Percentiles rank a stretch among this genome's conserved stretches.
Conservation (phyloP, 345 rosid genomes). For the Eucalyptus polybractea region DNA sequence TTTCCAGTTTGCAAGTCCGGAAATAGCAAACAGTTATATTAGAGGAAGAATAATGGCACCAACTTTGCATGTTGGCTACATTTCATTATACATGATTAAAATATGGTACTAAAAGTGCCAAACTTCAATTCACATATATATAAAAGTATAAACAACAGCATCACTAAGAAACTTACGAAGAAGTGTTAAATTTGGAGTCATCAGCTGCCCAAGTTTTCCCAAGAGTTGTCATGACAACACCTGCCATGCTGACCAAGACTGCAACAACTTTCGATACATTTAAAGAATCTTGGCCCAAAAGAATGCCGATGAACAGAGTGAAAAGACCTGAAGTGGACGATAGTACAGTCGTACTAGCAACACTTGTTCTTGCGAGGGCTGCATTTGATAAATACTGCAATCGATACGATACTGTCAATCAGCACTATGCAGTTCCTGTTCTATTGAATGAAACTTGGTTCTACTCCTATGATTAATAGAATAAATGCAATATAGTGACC, state of each 20-base stretch:
- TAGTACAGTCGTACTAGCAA: slow-evolving; percentile 94
- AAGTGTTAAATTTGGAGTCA: slow-evolving; percentile 44
- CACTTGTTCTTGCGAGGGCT: slow-evolving; percentile 95
- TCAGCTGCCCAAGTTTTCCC: slow-evolving; percentile 99
- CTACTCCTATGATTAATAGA: background rate
- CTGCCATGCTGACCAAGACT: slow-evolving; percentile 87
- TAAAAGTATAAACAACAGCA: background rate
- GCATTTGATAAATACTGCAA: slow-evolving; percentile 94
- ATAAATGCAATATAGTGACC: background rate
- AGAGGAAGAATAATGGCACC: background rate
- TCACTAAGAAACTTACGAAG: slow-evolving; percentile 31
- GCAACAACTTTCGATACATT: slow-evolving; percentile 82
- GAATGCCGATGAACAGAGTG: slow-evolving; percentile 88
- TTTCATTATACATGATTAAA: background rate
- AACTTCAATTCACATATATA: background rate
- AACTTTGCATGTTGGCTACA: background rate
- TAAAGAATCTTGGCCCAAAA: slow-evolving; percentile 84
- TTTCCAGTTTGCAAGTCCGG: background rate
- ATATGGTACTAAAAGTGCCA: background rate
- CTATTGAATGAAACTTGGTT: background rate
- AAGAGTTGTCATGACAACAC: slow-evolving; percentile 93
- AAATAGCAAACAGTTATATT: background rate
- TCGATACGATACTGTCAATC: background rate
- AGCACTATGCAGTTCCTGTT: background rate
- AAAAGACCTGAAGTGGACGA: slow-evolving; percentile 98